Conservation (phyloP, 1,284 basidiomycete genomes). For the Trichosporon sp. region DNA sequence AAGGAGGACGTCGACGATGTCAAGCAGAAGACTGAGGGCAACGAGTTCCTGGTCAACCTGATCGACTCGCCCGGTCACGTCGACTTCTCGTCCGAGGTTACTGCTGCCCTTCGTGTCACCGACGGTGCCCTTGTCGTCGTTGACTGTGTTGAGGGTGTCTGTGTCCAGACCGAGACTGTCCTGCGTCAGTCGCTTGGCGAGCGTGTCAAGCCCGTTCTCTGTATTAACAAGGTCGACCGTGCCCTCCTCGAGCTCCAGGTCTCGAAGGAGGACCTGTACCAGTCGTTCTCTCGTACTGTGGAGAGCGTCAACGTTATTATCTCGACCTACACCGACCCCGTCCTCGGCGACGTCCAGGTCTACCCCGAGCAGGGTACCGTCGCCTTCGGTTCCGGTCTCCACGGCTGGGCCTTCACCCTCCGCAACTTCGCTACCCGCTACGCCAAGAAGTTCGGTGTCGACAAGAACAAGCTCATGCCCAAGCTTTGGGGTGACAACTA, state of each 20-base stretch:
- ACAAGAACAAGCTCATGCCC: constrained; percentile 96
- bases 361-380: constrained; percentile 99
- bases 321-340: constrained; percentile 91
- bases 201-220: constrained; percentile 98
- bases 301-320: constrained; percentile 99
- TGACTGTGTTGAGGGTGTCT: constrained; percentile 99
- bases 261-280: constrained; percentile 93
- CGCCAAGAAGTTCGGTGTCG: constrained; percentile 98
- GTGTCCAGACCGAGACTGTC: constrained; percentile 99
- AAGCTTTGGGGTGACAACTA: constrained; percentile 99
- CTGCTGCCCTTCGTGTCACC: constrained; percentile 98
- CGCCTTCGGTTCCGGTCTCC: constrained; percentile 98
- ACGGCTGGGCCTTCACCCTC: constrained; percentile 99
- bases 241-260: constrained; percentile 98
- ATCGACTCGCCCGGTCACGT: constrained; percentile 99
- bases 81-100: constrained; percentile 99
- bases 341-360: constrained; percentile 96
- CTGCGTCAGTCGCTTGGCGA: constrained; percentile 95
- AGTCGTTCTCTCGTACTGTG: constrained; percentile 95
- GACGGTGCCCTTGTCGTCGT: constrained; percentile 98
- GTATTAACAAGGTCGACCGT: constrained; percentile 99
- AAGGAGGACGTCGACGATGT: constrained; percentile 81
- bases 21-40: constrained; percentile 89
- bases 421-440: constrained; percentile 94
- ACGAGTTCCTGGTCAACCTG: constrained; percentile 99